These are phyloP conservation scores for Prillingera fragicola DNA, from an alignment of 1,284 basidiomycete species.

Conservation along the genomic window DNA sequence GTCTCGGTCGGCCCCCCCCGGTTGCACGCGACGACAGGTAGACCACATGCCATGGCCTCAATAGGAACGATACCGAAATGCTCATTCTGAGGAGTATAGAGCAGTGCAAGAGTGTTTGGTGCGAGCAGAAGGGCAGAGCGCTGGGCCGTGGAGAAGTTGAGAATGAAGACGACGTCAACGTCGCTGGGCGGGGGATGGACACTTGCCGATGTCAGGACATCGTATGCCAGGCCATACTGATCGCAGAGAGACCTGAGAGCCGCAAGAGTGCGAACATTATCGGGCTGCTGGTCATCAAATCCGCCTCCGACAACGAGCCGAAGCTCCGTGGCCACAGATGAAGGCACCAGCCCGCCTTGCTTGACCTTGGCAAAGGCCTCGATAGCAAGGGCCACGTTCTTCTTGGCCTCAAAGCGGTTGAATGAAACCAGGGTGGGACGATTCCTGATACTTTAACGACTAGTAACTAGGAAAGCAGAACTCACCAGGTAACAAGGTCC, in stretches of 20 bases:
- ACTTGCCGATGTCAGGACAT: conserved; percentile 47
- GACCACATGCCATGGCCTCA: conserved; percentile 86
- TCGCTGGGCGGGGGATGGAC: conserved; percentile 45
- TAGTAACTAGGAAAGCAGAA: conserved; percentile 13
- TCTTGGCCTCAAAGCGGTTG: conserved; percentile 95
- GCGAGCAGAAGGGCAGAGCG: conserved; percentile 68
- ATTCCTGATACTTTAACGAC: conserved; percentile 50
- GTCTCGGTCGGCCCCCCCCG: conserved; percentile 91
- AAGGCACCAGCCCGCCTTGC: conserved; percentile 19
- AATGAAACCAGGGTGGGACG: conserved; percentile 77
- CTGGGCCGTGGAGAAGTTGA: conserved; percentile 77
- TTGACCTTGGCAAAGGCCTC: conserved; percentile 57
- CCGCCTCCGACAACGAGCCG: conserved; percentile 75
- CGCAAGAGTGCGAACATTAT: conserved; percentile 63
- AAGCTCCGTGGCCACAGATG: conserved; percentile 25
- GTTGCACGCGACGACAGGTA: conserved; percentile 83
- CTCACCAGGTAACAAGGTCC: conserved; percentile 62
- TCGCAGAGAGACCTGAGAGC: conserved; percentile 58
- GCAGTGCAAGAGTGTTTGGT: conserved; percentile 60
- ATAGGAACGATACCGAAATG: conserved; percentile 97
- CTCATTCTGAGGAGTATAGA: conserved; percentile 93
- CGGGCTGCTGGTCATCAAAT: conserved; percentile 64
- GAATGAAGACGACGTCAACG: conserved; percentile 70
- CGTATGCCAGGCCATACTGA: conserved; percentile 53
- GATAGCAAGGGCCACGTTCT: conserved; percentile 79